Evolutionary conservation across 768 basidiomycete genomes (phyloP).

Genomic region (Agaricus blazei): DNA sequence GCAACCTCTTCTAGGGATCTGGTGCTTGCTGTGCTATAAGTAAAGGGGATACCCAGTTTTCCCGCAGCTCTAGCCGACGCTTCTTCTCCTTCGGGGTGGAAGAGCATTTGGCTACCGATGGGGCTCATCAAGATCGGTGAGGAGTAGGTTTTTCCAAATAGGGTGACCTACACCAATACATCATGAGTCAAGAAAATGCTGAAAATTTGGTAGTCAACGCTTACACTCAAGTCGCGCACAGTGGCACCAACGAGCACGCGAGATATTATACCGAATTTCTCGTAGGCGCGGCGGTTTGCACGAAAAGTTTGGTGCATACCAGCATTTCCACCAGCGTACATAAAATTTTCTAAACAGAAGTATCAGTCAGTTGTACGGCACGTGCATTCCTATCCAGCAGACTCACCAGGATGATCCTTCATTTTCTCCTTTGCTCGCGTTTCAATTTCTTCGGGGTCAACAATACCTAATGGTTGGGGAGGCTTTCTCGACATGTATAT

Average conservation of each 20-base stretch:
- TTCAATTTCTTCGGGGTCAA: constrained; percentile 58
- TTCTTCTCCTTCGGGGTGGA: constrained; percentile 67
- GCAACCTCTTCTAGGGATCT: constrained; percentile 76
- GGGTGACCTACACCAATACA: constrained; percentile 43
- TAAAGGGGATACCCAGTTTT: constrained; percentile 59
- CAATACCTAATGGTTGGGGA: constrained; percentile 52
- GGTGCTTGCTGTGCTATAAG: constrained; percentile 70
- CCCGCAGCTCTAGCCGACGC: constrained; percentile 63
- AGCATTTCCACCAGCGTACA: constrained; percentile 74
- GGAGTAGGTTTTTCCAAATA: constrained; percentile 63
- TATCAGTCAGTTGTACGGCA: too few relatives aligned
- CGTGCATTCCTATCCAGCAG: not conserved
- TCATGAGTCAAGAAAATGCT: not conserved
- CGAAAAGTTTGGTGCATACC: constrained; percentile 64
- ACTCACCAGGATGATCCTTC: constrained; percentile 50
- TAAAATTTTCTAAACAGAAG: constrained; percentile 46
- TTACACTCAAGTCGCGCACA: constrained; percentile 55
- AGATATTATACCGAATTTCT: constrained; percentile 69
- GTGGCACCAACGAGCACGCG: constrained; percentile 68
- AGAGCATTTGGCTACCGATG: constrained; percentile 74
- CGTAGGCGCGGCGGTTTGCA: constrained; percentile 60
- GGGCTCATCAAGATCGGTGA: constrained; percentile 65
- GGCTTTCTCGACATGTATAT: constrained; percentile 34
- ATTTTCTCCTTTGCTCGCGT: constrained; percentile 56
- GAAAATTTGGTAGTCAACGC: constrained; percentile 3